Evolutionary conservation across 2,329 filamentous ascomycete species (phyloP).

Genomic region (Diplodia intermedia): DNA sequence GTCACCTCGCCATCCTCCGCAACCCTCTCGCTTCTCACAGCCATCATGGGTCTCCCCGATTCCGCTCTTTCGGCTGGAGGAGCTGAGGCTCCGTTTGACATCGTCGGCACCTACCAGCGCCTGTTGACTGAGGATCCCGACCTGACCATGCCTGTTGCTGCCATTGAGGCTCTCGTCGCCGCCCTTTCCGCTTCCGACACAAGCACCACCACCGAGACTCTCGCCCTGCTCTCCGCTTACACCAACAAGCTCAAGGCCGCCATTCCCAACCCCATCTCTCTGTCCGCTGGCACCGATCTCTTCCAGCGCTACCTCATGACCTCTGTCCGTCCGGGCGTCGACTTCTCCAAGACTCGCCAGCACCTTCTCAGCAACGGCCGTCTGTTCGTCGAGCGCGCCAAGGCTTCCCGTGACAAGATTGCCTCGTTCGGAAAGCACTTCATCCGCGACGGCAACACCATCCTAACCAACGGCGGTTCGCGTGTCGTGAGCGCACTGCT

Average conservation of each 20-base stretch:
- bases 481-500: constrained; percentile 82
- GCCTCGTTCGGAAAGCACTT: constrained; percentile 80
- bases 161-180: constrained; percentile 88
- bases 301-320: constrained; percentile 93
- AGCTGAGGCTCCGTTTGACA: constrained; percentile 51
- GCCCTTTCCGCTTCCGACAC: constrained; percentile 80
- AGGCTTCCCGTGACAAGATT: constrained; percentile 83
- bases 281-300: constrained; percentile 91
- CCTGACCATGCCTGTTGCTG: constrained; percentile 93
- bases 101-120: constrained; percentile 70
- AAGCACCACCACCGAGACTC: constrained; percentile 90
- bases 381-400: constrained; percentile 85
- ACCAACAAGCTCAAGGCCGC: constrained; percentile 78
- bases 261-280: constrained; percentile 86
- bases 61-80: neutral
- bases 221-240: constrained; percentile 80
- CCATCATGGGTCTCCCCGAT: constrained; percentile 23
- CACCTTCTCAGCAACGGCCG: constrained; percentile 86
- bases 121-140: constrained; percentile 75
- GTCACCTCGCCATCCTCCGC: neutral
- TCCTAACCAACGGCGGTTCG: constrained; percentile 91
- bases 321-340: constrained; percentile 65
- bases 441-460: constrained; percentile 76
- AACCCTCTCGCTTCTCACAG: neutral
- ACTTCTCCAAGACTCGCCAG: constrained; percentile 82